phyloP scores from a whole-genome alignment of 2,329 filamentous ascomycete species.

The Teratosphaeria destructans region DNA sequence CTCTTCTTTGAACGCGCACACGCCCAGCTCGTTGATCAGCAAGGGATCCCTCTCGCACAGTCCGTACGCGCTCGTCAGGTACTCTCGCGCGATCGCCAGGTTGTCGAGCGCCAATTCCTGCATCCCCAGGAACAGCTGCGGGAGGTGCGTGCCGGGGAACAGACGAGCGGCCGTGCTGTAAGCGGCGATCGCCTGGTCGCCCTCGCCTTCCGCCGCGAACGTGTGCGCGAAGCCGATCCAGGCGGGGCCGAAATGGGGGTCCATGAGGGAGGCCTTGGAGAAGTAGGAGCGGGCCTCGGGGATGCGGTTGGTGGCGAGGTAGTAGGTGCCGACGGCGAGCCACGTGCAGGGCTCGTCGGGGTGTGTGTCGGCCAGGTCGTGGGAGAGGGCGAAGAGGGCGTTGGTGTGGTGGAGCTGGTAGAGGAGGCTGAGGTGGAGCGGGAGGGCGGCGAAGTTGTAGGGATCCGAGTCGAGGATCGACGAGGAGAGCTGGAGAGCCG shows the following conservation, averaged over 20 bases:
- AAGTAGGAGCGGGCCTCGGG: slow-evolving; percentile 93
- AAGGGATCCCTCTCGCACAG: slow-evolving; percentile 78
- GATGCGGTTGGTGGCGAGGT: slow-evolving; percentile 78
- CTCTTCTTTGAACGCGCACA: slow-evolving; percentile 90
- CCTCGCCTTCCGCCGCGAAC: slow-evolving; percentile 92
- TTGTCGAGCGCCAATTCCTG: slow-evolving; percentile 96
- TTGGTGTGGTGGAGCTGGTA: slow-evolving; percentile 83
- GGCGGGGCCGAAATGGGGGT: slow-evolving; percentile 90
- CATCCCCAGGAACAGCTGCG: slow-evolving; percentile 94
- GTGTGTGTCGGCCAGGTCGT: slow-evolving; percentile 84
- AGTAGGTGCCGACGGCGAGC: slow-evolving; percentile 91
- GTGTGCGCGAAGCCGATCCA: slow-evolving; percentile 99
- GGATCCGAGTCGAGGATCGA: slow-evolving; percentile 73
- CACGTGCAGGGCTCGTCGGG: slow-evolving; percentile 86
- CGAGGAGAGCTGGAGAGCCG: slow-evolving; percentile 75
- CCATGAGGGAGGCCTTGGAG: slow-evolving; percentile 94
- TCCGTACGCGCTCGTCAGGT: slow-evolving; percentile 77
- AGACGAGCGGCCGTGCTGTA: slow-evolving; percentile 91
- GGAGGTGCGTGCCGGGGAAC: slow-evolving; percentile 93
- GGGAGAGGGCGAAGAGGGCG: slow-evolving; percentile 78
- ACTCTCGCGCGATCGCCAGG: slow-evolving; percentile 85
- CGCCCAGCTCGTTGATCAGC: slow-evolving; percentile 87
- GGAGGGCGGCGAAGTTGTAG: slow-evolving; percentile 81
- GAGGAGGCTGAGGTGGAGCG: slow-evolving; percentile 81
- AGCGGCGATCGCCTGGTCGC: slow-evolving; percentile 94